These are phyloP conservation scores for Fusarium acutatum DNA, from an alignment of 2,329 filamentous ascomycete species.

Conservation along the genomic window DNA sequence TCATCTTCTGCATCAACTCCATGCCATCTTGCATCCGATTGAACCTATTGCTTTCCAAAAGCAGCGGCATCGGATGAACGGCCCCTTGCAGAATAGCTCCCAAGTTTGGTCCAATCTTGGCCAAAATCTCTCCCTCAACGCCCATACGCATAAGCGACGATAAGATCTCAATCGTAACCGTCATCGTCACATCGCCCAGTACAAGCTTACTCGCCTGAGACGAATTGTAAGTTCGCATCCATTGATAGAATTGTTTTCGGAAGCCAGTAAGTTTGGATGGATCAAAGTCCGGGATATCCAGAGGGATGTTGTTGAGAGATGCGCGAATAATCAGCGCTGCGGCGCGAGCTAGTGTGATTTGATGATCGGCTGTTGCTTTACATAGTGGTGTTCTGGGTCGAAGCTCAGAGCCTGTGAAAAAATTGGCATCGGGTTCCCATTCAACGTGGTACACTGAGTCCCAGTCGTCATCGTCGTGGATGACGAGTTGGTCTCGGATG, in stretches of 20 bases:
- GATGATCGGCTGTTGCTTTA: conserved; percentile 3
- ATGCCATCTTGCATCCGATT: neutral
- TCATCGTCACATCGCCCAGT: conserved; percentile 8
- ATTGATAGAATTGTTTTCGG: neutral
- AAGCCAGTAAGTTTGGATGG: neutral
- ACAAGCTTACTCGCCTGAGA: neutral
- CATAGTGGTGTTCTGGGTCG: neutral
- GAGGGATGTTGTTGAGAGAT: conserved; percentile 8
- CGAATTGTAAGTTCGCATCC: neutral
- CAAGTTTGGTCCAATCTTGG: conserved; percentile 11
- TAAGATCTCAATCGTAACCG: conserved; percentile 13
- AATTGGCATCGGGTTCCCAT: conserved; percentile 10
- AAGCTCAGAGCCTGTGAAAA: neutral
- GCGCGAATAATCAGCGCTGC: conserved; percentile 19
- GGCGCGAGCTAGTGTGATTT: conserved; percentile 7
- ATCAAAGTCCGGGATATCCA: conserved; percentile 9
- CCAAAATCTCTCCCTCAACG: conserved; percentile 8
- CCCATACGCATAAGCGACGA: conserved; percentile 10
- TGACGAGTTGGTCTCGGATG: neutral
- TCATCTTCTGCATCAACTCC: neutral
- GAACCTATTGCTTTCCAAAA: neutral
- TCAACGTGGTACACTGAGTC: conserved; percentile 4
- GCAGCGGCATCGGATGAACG: neutral
- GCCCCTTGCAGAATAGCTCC: neutral
- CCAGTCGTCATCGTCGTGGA: neutral